Base-by-base conservation (phyloP, 495 filamentous ascomycete species). In the Eremomyces bilateralis region DNA sequence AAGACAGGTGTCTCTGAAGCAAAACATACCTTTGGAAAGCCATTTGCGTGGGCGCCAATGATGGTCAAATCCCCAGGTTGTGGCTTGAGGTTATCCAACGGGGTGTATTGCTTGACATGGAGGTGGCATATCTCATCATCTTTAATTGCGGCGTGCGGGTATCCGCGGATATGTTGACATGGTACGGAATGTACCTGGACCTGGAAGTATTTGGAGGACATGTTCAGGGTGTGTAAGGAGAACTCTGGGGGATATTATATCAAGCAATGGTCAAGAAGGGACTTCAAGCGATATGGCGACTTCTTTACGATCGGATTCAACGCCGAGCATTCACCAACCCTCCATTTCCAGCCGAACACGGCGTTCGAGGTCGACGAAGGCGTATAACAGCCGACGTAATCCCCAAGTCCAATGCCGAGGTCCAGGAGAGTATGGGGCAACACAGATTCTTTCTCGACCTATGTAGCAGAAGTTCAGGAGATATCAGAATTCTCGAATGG, bases 41-140 rank as follows among this genome's bases (percentile, higher is more conserved):
- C 60, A 42, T 61, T 55, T 20, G 57, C 60, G 45, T 64, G 60
- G 3, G 53, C 54, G 12, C 52, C 56, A 33, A 64, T 54, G 33
- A 62, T 46, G n/a, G 60, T 62, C 15, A 62, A 37, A 25, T 54
- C 49, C 37, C 52, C 50, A 15, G 42, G 40, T 21, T 45, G 34
- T 22, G 46, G 41, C 15, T 43, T 28, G 3, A 31, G 19, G 22
- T 48, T 51, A 18, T 48, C 31, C 6, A 47, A 44, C 5, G 57
- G 58, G 4, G 50, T 53, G 33, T 64, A 63, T 36, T 64, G 56
- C 44, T 64, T 63, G 15, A 64, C 41, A 21, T 51, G 53, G 1
- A 64, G 37, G 3, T 54, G 42, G 12, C 62, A 37, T 3, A 52
- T 44, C 27, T 57, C 54, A 21, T 56, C 52, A 33, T 59, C 50